A percentile compares a stretch with the other conserved stretches of the same genome.
Evolutionary conservation across 257 asterid genomes (phyloP).

Genomic region (Paraleonurus japonicus): DNA sequence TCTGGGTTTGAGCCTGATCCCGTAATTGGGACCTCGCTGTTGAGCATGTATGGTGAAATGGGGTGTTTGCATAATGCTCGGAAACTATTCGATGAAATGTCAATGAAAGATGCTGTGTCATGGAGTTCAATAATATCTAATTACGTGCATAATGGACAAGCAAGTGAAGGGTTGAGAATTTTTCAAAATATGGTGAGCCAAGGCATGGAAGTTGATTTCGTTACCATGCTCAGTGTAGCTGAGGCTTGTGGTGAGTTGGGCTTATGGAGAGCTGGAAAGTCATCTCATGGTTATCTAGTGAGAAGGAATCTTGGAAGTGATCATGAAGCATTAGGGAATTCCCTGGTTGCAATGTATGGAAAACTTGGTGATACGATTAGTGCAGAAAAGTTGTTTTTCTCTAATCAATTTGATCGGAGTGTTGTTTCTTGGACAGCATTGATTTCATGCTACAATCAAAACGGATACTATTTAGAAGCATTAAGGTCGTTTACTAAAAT

Average conservation of each 20-base stretch:
- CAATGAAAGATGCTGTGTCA: constrained; percentile 55
- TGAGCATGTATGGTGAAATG: constrained; percentile 78
- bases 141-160: constrained; percentile 47
- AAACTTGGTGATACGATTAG: constrained; percentile 61
- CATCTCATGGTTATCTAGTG: constrained; percentile 59
- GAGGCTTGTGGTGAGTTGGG: constrained; percentile 85
- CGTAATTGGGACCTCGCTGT: constrained; percentile 58
- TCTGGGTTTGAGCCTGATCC: constrained; percentile 66
- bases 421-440: constrained; percentile 70
- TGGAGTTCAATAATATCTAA: constrained; percentile 74
- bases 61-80: constrained; percentile 54
- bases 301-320: constrained; percentile 40
- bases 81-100: constrained; percentile 67
- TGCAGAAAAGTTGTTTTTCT: constrained; percentile 54
- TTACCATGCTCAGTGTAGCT: constrained; percentile 64
- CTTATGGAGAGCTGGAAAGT: constrained; percentile 48
- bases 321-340: constrained; percentile 55
- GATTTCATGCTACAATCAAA: constrained; percentile 78
- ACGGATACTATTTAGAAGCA: constrained; percentile 54
- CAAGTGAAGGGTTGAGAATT: constrained; percentile 50
- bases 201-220: constrained; percentile 59
- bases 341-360: constrained; percentile 86
- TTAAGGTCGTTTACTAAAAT: constrained; percentile 44
- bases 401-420: constrained; percentile 30
- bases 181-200: constrained; percentile 56